Conservation (phyloP, 78 protist genomes). For the Parvularia atlantis region DNA sequence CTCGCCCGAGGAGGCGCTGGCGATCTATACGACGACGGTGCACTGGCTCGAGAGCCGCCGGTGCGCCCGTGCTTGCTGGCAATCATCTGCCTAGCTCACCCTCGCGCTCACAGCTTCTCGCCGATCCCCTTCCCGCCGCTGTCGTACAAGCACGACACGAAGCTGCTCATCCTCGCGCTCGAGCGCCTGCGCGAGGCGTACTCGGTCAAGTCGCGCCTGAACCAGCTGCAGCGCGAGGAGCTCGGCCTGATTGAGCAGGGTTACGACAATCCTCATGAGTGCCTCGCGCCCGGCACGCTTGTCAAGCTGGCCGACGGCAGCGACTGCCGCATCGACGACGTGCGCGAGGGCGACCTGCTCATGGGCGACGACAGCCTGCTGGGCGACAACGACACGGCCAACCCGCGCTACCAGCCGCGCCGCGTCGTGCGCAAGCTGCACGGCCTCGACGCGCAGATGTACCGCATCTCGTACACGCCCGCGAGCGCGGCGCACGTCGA, state of each 20-base stretch:
- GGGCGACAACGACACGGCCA: too few relatives aligned
- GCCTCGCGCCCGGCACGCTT: too few relatives aligned
- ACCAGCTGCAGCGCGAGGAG: constrained; percentile 96
- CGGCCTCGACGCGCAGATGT: too few relatives aligned
- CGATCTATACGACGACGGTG: constrained; percentile 93
- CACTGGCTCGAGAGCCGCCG: constrained; percentile 90
- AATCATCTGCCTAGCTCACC: not conserved
- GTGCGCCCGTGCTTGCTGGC: not conserved
- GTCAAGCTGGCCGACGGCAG: too few relatives aligned
- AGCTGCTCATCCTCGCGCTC: constrained; percentile 94
- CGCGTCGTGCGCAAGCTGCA: too few relatives aligned
- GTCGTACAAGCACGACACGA: constrained; percentile 98
- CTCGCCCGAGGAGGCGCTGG: constrained; percentile 93
- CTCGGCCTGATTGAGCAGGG: constrained; percentile 97
- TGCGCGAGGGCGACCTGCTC: too few relatives aligned
- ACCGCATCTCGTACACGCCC: too few relatives aligned
- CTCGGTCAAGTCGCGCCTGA: constrained; percentile 84
- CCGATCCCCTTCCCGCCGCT: constrained; percentile 99
- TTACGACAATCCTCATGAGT: constrained; percentile 99
- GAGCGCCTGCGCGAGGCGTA: constrained; percentile 95
- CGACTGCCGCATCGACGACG: too few relatives aligned
- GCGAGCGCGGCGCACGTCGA: too few relatives aligned
- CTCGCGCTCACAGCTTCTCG: constrained; percentile 50
- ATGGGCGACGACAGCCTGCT: too few relatives aligned
- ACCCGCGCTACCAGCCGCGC: too few relatives aligned